phyloP scores from a whole-genome alignment of 2,329 filamentous ascomycete genomes.

The Phoma sp. region DNA sequence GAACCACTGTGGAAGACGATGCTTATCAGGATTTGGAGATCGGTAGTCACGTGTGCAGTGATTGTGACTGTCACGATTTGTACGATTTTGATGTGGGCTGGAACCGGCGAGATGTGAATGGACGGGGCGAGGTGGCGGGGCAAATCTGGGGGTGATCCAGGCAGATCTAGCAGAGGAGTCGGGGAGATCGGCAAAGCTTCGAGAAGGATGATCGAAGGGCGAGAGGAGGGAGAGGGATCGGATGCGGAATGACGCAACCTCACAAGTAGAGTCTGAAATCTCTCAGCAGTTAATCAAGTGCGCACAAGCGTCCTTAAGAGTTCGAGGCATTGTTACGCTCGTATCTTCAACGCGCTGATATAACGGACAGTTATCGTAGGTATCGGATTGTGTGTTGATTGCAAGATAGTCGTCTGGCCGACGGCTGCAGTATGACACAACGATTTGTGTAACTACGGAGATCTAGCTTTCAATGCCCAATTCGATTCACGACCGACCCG shows the following conservation, averaged over 20 bases:
- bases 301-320: slow-evolving; percentile 5
- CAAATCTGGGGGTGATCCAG: slow-evolving; percentile 14
- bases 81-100: slow-evolving; percentile 5
- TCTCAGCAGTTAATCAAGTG: not conserved
- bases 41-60: slow-evolving; percentile 2
- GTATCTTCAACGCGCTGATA: slow-evolving; percentile 8
- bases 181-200: slow-evolving; percentile 18
- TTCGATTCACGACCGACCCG: slow-evolving; percentile 1
- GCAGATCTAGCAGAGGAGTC: slow-evolving; percentile 1
- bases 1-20: slow-evolving; percentile 10
- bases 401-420: slow-evolving; percentile 6
- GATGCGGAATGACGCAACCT: not conserved
- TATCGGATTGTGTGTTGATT: slow-evolving; percentile 8
- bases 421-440: slow-evolving; percentile 5
- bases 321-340: not conserved
- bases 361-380: slow-evolving; percentile 4
- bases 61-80: slow-evolving; percentile 17
- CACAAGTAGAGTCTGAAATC: not conserved
- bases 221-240: not conserved
- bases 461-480: not conserved
- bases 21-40: slow-evolving; percentile 16
- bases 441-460: slow-evolving; percentile 11
- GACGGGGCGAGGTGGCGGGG: slow-evolving; percentile 1
- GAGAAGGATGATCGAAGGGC: slow-evolving; percentile 15
- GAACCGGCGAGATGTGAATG: slow-evolving; percentile 11